Percentiles rank a stretch among this genome's conserved stretches.
phyloP scores from a whole-genome alignment of 78 protist genomes.

The Dictyostelium brefeldianum region DNA sequence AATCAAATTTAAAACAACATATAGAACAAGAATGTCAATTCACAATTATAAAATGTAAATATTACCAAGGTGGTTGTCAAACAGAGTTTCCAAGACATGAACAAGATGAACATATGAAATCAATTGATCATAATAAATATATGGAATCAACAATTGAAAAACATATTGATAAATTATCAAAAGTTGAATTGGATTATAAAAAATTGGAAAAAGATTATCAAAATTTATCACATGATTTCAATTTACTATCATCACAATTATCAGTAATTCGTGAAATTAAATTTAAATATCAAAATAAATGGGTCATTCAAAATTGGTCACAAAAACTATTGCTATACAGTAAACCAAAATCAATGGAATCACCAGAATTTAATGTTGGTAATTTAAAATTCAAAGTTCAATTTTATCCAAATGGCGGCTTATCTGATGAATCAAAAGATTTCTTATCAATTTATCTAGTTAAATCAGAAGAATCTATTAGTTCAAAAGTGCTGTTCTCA shows the following conservation, averaged over 20 bases:
- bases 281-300: background rate
- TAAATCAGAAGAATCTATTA: background rate
- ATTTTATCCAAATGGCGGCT: background rate
- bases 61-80: background rate
- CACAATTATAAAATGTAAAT: constrained; percentile 7
- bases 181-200: background rate
- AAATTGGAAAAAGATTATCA: background rate
- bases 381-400: constrained; percentile 9
- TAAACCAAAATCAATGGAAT: constrained; percentile 5
- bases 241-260: background rate
- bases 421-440: constrained; percentile 15
- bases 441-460: background rate
- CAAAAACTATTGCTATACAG: background rate
- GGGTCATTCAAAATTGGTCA: background rate
- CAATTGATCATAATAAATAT: background rate
- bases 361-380: constrained; percentile 1
- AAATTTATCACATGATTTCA: background rate
- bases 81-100: background rate
- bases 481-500: background rate
- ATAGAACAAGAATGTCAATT: background rate
- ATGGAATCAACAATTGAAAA: background rate
- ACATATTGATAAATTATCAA: constrained; percentile 6
- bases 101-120: background rate
- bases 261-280: background rate
- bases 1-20: background rate